These are phyloP conservation scores for Pyrenula aspistea DNA, from an alignment of 495 filamentous ascomycete genomes.

Conservation along the genomic window DNA sequence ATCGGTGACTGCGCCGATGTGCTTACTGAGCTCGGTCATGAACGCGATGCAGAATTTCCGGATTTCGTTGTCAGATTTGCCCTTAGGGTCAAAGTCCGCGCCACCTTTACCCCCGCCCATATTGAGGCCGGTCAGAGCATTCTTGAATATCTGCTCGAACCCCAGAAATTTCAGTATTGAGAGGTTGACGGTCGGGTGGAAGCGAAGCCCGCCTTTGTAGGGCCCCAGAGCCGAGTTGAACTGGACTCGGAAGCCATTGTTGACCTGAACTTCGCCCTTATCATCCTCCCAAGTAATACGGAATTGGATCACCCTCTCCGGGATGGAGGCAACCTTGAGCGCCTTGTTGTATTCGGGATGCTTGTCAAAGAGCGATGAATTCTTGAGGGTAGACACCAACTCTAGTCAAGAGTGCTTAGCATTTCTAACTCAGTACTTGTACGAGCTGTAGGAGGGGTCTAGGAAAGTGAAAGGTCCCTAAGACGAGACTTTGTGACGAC, in stretches of 20 bases:
- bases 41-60: slow-evolving; percentile 93
- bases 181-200: slow-evolving; percentile 91
- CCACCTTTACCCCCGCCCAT: slow-evolving; percentile 99
- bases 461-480: too few relatives aligned
- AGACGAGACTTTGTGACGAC: neutral
- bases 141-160: slow-evolving; percentile 99
- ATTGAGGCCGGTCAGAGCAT: slow-evolving; percentile 92
- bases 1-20: slow-evolving; percentile 94
- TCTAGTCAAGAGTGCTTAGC: slow-evolving; percentile 39
- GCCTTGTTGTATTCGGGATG: slow-evolving; percentile 89
- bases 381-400: slow-evolving; percentile 85
- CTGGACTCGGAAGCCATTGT: slow-evolving; percentile 94
- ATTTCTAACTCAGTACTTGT: too few relatives aligned
- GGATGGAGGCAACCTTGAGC: slow-evolving; percentile 76
- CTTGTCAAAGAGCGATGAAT: slow-evolving; percentile 85
- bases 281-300: slow-evolving; percentile 95
- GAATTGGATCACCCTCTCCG: slow-evolving; percentile 95
- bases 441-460: too few relatives aligned
- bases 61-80: slow-evolving; percentile 95
- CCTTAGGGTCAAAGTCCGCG: slow-evolving; percentile 98
- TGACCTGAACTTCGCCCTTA: slow-evolving; percentile 73
- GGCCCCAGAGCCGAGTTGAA: slow-evolving; percentile 98
- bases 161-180: slow-evolving; percentile 97
- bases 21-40: slow-evolving; percentile 87
- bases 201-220: slow-evolving; percentile 94